Percentiles rank a stretch among this genome's conserved stretches.
Evolutionary conservation across 2,329 filamentous ascomycete genomes (phyloP).

Genomic region (Sporothrix pallida): DNA sequence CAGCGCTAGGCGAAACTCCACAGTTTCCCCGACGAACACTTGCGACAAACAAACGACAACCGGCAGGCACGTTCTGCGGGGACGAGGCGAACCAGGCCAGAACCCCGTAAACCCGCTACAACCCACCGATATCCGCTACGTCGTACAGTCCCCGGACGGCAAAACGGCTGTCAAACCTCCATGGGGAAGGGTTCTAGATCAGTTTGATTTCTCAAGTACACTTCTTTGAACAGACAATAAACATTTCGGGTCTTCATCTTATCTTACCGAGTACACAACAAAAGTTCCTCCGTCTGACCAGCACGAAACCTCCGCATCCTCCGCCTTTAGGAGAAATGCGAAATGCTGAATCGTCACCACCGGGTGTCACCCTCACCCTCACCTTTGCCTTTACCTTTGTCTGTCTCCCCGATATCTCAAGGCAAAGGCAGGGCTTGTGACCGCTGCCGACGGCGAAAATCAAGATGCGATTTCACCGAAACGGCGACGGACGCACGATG

Average conservation of each 20-base stretch:
- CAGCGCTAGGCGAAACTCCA: constrained; percentile 3
- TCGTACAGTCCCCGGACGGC: not conserved
- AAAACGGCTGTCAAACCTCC: not conserved
- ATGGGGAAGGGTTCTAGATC: no score
- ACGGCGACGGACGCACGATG: not conserved
- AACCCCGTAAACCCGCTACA: not conserved
- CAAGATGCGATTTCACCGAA: constrained; percentile 7
- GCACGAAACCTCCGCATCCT: no score
- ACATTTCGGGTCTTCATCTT: no score
- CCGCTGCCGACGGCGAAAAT: constrained; percentile 11
- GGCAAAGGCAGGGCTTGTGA: not conserved
- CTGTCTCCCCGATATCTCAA: not conserved
- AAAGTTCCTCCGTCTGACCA: no score
- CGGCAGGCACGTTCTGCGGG: no score
- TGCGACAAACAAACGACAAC: no score
- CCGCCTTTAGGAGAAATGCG: no score
- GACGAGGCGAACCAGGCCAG: no score
- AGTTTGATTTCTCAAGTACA: no score
- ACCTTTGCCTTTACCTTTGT: no score
- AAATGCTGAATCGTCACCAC: not conserved
- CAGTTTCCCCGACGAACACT: not conserved
- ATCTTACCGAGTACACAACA: no score
- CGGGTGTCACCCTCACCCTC: not conserved
- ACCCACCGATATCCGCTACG: not conserved
- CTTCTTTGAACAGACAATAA: no score